Conservation (phyloP, 768 basidiomycete genomes). For the Arthromyces matolae region DNA sequence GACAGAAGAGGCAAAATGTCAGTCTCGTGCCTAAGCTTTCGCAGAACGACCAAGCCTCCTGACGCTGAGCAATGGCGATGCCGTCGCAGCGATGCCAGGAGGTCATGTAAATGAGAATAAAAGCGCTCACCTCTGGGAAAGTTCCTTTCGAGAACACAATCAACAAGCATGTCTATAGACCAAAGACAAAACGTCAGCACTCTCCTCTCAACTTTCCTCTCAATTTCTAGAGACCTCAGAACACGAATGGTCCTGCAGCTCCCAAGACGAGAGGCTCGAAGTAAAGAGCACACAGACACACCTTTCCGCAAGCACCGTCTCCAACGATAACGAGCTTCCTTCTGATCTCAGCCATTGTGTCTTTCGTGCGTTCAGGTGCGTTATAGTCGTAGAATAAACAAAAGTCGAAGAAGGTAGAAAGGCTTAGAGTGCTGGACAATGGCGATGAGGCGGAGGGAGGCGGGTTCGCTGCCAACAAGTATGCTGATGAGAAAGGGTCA, state of each 20-base stretch:
- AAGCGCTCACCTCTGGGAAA: constrained; percentile 78
- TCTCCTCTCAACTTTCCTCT: not conserved
- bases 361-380: not conserved
- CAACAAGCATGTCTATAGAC: constrained; percentile 77
- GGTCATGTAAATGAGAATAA: no score
- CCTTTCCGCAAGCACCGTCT: constrained; percentile 97
- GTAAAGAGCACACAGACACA: constrained; percentile 27
- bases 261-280: no score
- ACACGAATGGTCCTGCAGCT: no score
- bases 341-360: constrained; percentile 89
- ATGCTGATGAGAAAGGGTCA: constrained; percentile 10
- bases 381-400: not conserved
- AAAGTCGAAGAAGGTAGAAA: constrained; percentile 1
- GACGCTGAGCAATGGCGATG: no score
- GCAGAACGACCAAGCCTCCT: no score
- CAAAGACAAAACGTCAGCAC: constrained; percentile 4
- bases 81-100: no score
- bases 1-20: not conserved
- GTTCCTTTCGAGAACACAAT: constrained; percentile 97
- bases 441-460: no score
- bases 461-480: constrained; percentile 18
- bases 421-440: constrained; percentile 9
- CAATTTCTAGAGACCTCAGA: no score
- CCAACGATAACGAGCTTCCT: constrained; percentile 99
- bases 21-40: constrained; percentile 8